These are phyloP conservation scores for Amylostereum areolatum DNA, from an alignment of 1,284 basidiomycete genomes.

Conservation along the genomic window DNA sequence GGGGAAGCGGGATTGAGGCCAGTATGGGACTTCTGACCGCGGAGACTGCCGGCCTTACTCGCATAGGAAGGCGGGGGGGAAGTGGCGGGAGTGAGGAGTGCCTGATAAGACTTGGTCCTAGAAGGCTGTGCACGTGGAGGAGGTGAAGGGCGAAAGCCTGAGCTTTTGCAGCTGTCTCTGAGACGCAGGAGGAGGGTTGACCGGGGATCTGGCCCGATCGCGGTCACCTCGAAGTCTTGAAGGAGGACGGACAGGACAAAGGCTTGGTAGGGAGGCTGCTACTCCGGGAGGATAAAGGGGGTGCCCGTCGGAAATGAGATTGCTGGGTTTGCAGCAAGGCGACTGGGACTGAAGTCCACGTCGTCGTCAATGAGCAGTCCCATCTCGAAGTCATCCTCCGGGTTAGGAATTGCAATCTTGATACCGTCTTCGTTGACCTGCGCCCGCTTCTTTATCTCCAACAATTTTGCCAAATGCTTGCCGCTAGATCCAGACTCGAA, in stretches of 20 bases:
- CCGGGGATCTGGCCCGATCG: conserved; percentile 59
- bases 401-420: conserved; percentile 52
- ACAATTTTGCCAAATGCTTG: conserved; percentile 62
- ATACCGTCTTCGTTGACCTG: conserved; percentile 38
- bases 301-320: conserved; percentile 32
- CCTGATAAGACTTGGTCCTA: conserved; percentile 52
- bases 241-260: conserved; percentile 46
- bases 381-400: conserved; percentile 77
- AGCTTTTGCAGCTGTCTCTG: conserved; percentile 61
- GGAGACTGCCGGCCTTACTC: conserved; percentile 63
- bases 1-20: conserved; percentile 69
- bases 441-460: conserved; percentile 70
- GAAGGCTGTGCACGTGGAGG: conserved; percentile 35
- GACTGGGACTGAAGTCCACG: conserved; percentile 70
- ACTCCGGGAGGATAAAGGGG: conserved; percentile 22
- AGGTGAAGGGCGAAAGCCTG: conserved; percentile 60
- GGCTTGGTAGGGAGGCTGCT: conserved; percentile 54
- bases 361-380: conserved; percentile 78
- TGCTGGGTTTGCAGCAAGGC: conserved; percentile 60
- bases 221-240: conserved; percentile 49
- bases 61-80: conserved; percentile 50
- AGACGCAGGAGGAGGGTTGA: conserved; percentile 59
- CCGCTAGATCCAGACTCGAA: conserved; percentile 66
- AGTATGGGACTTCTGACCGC: conserved; percentile 75
- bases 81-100: conserved; percentile 44